Percentiles rank a stretch among this genome's conserved stretches.
These are phyloP conservation scores for Phytophthora litchii DNA, from an alignment of 352 stramenopile genomes.

Conservation along the genomic window DNA sequence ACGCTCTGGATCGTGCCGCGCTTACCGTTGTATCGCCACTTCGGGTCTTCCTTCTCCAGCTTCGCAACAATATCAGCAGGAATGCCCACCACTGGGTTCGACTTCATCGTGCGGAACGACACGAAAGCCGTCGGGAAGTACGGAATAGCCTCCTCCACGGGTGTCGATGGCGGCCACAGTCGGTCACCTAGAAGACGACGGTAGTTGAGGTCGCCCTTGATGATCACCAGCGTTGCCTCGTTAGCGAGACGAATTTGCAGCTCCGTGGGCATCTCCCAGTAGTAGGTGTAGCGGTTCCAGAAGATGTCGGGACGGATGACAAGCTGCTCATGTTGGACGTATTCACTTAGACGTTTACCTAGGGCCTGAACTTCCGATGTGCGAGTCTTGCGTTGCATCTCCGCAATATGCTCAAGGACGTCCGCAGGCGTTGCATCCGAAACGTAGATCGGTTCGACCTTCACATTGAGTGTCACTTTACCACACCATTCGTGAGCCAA, in stretches of 20 bases:
- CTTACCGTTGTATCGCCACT: constrained; percentile 74
- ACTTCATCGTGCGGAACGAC: constrained; percentile 75
- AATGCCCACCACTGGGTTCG: constrained; percentile 72
- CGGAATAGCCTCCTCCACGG: constrained; percentile 83
- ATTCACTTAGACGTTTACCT: constrained; percentile 42
- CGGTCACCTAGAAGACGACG: constrained; percentile 94
- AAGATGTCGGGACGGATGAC: constrained; percentile 44
- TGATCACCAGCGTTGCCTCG: constrained; percentile 90
- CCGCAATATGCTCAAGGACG: constrained; percentile 60
- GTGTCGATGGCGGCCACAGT: constrained; percentile 87
- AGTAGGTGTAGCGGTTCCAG: constrained; percentile 79
- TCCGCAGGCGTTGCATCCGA: constrained; percentile 70
- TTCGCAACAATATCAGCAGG: constrained; percentile 41
- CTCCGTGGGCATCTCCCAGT: constrained; percentile 62
- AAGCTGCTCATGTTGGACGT: constrained; percentile 40
- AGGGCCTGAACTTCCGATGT: constrained; percentile 50
- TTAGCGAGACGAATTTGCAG: constrained; percentile 34
- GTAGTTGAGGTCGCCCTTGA: constrained; percentile 99
- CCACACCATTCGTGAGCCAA: constrained; percentile 53
- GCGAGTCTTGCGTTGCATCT: constrained; percentile 44
- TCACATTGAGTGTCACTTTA: constrained; percentile 75
- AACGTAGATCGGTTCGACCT: constrained; percentile 79
- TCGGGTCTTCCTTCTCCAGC: constrained; percentile 53
- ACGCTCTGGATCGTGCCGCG: constrained; percentile 71
- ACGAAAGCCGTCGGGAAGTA: constrained; percentile 80